Percentiles rank a stretch among this genome's conserved stretches.
Conservation (phyloP, 139 green algal genomes). For the Asterochloris erici region DNA sequence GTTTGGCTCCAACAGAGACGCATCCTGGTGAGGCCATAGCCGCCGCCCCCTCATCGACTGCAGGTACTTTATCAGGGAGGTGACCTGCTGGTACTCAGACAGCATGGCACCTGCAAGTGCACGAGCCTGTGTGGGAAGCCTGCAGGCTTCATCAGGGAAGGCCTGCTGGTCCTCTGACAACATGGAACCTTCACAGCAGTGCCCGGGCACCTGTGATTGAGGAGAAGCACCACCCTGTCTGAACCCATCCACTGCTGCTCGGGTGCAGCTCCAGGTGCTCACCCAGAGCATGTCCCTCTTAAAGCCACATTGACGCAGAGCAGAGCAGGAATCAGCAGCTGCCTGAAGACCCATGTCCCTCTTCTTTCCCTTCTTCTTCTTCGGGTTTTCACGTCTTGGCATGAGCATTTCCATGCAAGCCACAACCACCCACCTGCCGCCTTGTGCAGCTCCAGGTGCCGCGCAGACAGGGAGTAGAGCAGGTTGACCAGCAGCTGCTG, state of each 20-base stretch:
- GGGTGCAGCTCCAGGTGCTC: too few species aligned
- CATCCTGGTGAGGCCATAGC: constrained; percentile 76
- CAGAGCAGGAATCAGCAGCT: too few species aligned
- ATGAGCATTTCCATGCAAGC: too few species aligned
- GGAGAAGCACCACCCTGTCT: background rate
- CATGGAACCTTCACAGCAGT: too few species aligned
- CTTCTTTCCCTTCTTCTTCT: too few species aligned
- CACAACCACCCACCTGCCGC: background rate
- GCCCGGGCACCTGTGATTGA: background rate
- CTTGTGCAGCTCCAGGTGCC: constrained; percentile 41
- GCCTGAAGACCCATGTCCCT: too few species aligned
- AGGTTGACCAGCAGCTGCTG: constrained; percentile 76
- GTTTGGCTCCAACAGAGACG: constrained; percentile 24
- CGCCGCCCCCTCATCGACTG: constrained; percentile 67
- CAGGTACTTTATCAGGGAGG: constrained; percentile 68
- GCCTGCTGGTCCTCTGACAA: too few species aligned
- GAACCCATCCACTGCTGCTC: background rate
- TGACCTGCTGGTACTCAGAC: constrained; percentile 39
- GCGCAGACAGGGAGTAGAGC: constrained; percentile 57
- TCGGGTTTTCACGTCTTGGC: too few species aligned
- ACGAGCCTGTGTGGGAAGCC: background rate
- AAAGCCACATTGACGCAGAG: too few species aligned
- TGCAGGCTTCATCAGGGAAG: too few species aligned
- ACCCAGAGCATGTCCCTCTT: too few species aligned
- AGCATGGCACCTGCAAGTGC: constrained; percentile 13